Evolutionary conservation across 106 monocot species (phyloP), one percentile per base, ranked within the genome.

Genomic region (Ottelia alismoides): DNA sequence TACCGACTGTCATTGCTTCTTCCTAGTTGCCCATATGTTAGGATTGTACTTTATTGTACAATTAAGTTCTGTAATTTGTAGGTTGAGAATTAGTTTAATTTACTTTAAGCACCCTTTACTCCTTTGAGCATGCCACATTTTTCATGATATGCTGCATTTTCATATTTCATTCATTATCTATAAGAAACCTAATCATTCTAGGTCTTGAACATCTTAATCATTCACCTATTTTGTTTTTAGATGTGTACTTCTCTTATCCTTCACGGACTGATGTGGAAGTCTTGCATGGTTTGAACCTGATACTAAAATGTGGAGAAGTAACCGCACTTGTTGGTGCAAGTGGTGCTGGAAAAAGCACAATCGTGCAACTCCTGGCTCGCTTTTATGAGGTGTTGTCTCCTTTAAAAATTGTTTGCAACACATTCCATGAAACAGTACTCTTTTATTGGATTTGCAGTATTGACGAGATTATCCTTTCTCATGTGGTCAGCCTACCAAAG

Each of bases 281-380:
- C 47, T 75, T 98, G 61, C 82, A 77, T 72, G 85, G 85, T 11
- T 58, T 98, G 17, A 89, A 70, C 62, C 60, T 98, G 49, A 84
- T 60, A 61, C 53, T 98, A n/a, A 69, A 81, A 57, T 75, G 82
- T 74, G 96, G 89, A 58, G 69, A 76, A 67, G 48, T 98, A 67
- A 98, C 89, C 27, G 96, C 96, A 63, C 75, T 98, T 64, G 96
- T 98, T 31, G 96, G 96, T 35, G 70, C 96, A 52, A 98, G 96
- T 78, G 96, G 96, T 62, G 78, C 96, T 61, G 96, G 96, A 22
- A 98, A 98, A 79, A 98, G 89, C 69, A 98, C 96, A n/a, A 70
- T 98, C 31, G 96, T 98, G 25, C 96, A 89, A 65, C 88, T 98
- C 43, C 72, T 98, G 70, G 84, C 85, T 30, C 96, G 96, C 20